Percentiles rank a stretch among this genome's conserved stretches.
phyloP scores from a whole-genome alignment of 371 early-diverging fungal genomes.

The Rhizopus microsporus region DNA sequence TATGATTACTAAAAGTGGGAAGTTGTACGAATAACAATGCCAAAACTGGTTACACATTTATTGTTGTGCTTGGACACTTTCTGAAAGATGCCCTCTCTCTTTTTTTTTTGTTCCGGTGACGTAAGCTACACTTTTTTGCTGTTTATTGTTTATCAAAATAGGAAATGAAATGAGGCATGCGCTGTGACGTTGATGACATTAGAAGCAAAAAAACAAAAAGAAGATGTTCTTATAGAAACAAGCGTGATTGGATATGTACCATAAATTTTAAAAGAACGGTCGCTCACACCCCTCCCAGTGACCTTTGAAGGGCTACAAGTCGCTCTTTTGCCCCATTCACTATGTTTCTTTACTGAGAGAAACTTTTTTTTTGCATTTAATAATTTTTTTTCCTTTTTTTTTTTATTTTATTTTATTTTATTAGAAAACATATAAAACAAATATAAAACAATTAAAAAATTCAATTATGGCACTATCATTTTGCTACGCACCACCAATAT shows the following conservation, averaged over 20 bases:
- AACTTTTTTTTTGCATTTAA: slow-evolving; percentile 16
- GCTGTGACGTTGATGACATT: no score
- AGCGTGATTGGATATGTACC: slow-evolving; percentile 19
- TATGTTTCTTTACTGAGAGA: slow-evolving; percentile 26
- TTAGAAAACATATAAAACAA: slow-evolving; percentile 7
- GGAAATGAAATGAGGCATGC: no score
- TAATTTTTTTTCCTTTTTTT: slow-evolving; percentile 9
- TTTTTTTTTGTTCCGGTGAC: no score
- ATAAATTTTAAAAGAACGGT: slow-evolving; percentile 27
- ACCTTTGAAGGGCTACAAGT: slow-evolving; percentile 2
- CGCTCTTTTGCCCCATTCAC: slow-evolving; percentile 17
- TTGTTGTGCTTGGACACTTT: no score
- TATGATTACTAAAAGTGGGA: no score
- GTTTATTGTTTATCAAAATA: no score
- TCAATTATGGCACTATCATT: slow-evolving; percentile 27
- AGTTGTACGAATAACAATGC: no score
- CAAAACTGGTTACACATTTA: no score
- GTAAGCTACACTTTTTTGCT: no score
- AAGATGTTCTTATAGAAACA: no score
- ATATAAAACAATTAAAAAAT: slow-evolving; percentile 1
- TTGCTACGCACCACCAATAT: slow-evolving; percentile 28
- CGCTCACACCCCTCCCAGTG: slow-evolving; percentile 9
- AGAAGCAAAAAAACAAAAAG: no score
- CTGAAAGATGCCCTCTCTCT: no score
- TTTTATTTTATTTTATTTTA: slow-evolving; percentile 12